Evolutionary conservation across 2,329 filamentous ascomycete species (phyloP).

Genomic region (Chaetomium strumarium): DNA sequence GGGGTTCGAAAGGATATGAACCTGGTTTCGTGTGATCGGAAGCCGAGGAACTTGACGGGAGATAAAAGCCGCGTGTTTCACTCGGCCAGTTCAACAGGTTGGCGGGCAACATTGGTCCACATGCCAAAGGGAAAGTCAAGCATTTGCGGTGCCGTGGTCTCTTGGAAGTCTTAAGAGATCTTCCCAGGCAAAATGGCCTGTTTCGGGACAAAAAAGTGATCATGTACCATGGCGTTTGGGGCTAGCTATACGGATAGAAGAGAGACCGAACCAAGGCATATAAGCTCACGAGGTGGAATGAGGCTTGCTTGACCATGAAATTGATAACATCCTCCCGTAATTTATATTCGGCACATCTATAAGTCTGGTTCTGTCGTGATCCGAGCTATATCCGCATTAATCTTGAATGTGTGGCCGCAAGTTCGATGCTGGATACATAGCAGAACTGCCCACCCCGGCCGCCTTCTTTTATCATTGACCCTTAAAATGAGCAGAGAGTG

Average conservation of each 20-base stretch:
- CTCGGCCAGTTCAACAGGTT: too few species aligned
- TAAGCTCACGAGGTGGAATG: background rate
- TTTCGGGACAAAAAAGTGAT: too few species aligned
- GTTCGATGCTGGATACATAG: background rate
- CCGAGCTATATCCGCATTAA: slow-evolving; percentile 3
- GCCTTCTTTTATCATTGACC: background rate
- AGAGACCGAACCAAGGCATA: background rate
- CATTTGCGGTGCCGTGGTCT: too few species aligned
- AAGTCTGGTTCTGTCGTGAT: slow-evolving; percentile 3
- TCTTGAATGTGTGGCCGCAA: background rate
- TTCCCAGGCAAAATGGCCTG: too few species aligned
- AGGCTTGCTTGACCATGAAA: background rate
- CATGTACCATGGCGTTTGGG: slow-evolving; percentile 3
- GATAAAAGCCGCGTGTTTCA: too few species aligned
- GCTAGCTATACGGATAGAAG: background rate
- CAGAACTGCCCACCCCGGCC: background rate
- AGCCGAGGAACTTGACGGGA: too few species aligned
- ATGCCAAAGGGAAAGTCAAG: too few species aligned
- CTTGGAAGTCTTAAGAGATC: too few species aligned
- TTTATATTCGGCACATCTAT: slow-evolving; percentile 20
- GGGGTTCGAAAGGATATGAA: too few species aligned
- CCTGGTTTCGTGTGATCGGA: too few species aligned
- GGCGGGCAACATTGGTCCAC: too few species aligned
- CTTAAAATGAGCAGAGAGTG: background rate
- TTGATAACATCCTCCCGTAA: slow-evolving; percentile 1